Evolutionary conservation across 768 basidiomycete genomes (phyloP), one percentile per base, ranked within the genome.

Genomic region (Russula ochroleuca): DNA sequence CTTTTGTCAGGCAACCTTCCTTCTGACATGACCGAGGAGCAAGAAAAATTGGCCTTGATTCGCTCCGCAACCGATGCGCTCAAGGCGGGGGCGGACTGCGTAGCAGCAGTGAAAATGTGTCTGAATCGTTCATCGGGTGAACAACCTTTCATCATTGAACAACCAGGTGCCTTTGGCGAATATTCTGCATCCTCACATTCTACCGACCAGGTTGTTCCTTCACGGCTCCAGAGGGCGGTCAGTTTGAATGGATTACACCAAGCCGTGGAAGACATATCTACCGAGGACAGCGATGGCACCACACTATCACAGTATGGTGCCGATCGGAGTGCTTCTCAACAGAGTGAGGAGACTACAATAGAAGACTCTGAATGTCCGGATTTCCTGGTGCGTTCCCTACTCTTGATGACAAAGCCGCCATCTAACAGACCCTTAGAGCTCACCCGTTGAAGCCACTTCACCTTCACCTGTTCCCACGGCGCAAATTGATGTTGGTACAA

Each of bases 21-120:
- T 31, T 70, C 73, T 52, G 75, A 74, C 28, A 75, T 83, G 70
- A 81, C 84, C 48, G 91, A 94, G 76, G 95, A 98, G 67, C 83
- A 86, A 54, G 92, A 95, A 73, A 92, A 91, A 74, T 80, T 82
- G 59, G 77, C 80, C 1, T 75, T 97, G 57, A 80, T 98, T 66
- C 83, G 87, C 60, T 87, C 87, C n/a, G 93, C 95, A 10, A 97
- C 96, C 5, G 84, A 83, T 52, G 91, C 94, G 6, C 78, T 95
- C 63, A 90, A 92, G 72, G 86, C 90, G 31, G 93, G 92, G 33
- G 86, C 88, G 13, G 94, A 97, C 66, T 96, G 94, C 73, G 87
- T 93, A 47, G 82, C 86, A 9, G 85, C 91, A 28, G 91, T 95
- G 68, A 92, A 89, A 75, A 81, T 87, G 64, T 94, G 92, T 71